These are phyloP conservation scores for Candida dajiaensis DNA, from an alignment of 805 yeast species.

Conservation along the genomic window DNA sequence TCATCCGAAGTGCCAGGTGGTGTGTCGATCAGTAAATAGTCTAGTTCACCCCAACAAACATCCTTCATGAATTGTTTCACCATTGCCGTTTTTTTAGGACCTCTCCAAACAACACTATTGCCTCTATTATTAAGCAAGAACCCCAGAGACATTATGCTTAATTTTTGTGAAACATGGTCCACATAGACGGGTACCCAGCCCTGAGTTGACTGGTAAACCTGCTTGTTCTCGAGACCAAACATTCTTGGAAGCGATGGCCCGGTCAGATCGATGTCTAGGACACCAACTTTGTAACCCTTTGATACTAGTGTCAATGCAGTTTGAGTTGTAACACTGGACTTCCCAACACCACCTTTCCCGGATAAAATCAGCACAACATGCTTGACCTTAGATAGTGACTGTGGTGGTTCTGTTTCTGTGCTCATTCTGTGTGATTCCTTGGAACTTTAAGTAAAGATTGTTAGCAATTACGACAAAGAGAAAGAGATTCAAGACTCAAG, in stretches of 20 bases:
- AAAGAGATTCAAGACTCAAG: no score
- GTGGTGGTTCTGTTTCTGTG: neutral
- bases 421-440: neutral
- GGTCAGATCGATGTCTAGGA: slow-evolving; percentile 88
- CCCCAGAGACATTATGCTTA: slow-evolving; percentile 76
- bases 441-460: no score
- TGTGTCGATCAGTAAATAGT: slow-evolving; percentile 84
- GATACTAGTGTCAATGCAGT: slow-evolving; percentile 74
- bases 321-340: slow-evolving; percentile 93
- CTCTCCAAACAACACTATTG: slow-evolving; percentile 95
- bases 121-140: slow-evolving; percentile 80
- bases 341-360: slow-evolving; percentile 98
- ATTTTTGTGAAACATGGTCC: slow-evolving; percentile 19
- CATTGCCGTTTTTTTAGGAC: slow-evolving; percentile 98
- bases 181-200: slow-evolving; percentile 89
- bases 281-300: slow-evolving; percentile 81
- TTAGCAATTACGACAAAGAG: no score
- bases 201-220: slow-evolving; percentile 71
- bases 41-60: slow-evolving; percentile 80
- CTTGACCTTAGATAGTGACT: slow-evolving; percentile 42
- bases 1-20: slow-evolving; percentile 99
- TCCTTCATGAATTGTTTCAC: slow-evolving; percentile 87
- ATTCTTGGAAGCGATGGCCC: slow-evolving; percentile 96
- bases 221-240: slow-evolving; percentile 82
- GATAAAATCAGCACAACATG: slow-evolving; percentile 81